Conservation (phyloP, 306 rosid genomes). For the Alnus glutinosa region DNA sequence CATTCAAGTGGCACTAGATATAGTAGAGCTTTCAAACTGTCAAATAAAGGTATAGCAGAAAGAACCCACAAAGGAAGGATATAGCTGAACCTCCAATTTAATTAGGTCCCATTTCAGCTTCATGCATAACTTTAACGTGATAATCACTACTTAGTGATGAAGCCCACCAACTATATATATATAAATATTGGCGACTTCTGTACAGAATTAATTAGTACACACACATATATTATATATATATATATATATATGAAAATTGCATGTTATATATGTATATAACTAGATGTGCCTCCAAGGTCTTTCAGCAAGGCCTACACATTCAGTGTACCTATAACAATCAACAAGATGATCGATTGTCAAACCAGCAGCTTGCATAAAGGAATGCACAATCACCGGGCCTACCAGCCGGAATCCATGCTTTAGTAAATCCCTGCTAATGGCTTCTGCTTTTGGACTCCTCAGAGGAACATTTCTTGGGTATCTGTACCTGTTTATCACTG, state of each 20-base stretch:
- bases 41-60: neutral
- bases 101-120: neutral
- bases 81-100: neutral
- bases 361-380: slow-evolving; percentile 99
- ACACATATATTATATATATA: too few relatives aligned
- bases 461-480: slow-evolving; percentile 88
- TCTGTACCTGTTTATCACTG: slow-evolving; percentile 68
- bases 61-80: neutral
- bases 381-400: slow-evolving; percentile 91
- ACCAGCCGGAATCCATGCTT: slow-evolving; percentile 79
- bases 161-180: neutral
- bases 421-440: slow-evolving; percentile 82
- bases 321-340: slow-evolving; percentile 76
- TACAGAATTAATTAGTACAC: neutral
- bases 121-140: slow-evolving; percentile 1
- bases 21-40: too few relatives aligned
- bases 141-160: neutral
- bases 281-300: slow-evolving; percentile 99
- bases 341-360: slow-evolving; percentile 89
- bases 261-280: neutral
- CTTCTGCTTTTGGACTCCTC: slow-evolving; percentile 85
- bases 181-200: neutral
- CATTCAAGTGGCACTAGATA: too few relatives aligned
- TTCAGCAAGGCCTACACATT: slow-evolving; percentile 90
- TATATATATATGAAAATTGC: too few relatives aligned